Base-by-base conservation (phyloP, 1,284 basidiomycete species). In the Ceratobasidium sp. region DNA sequence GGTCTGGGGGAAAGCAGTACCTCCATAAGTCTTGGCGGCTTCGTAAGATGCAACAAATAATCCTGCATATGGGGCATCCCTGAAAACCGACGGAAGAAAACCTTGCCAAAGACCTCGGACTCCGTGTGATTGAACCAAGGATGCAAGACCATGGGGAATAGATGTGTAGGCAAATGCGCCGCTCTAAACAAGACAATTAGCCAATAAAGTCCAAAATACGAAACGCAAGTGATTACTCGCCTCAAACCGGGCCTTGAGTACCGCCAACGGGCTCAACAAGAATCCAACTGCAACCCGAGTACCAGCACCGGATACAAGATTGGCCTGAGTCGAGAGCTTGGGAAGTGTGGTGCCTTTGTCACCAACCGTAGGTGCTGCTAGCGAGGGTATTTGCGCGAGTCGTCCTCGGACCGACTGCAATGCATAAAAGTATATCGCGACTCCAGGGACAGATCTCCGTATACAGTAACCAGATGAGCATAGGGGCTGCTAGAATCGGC, bases 11-110 rank as follows among this genome's bases (percentile, higher is more conserved):
- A 15, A 38, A 1, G 1, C 81, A 89, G 81, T 83, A 93, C 93
- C 87, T 4, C 90, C 86, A 80, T 94, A 88, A 56, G 88, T 88
- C 83, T 97, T 97, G 80, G 93, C 90, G 61, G 90, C 90, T 84
- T 98, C 97, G 84, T 99, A 99, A 71, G 94, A 91, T 0, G 96
- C 91, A 23, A 99, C 89, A 81, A 98, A 99, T 9, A 99, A 84
- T 0, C 97, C 97, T 0, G 97, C 97, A 82, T 98, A 97, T 0
- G 97, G 98, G 1, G 97, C 97, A 83, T 99, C 97, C 50, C 97
- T 90, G 28, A 97, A 87, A 0, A 96, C 95, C 0, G 96, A 97
- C 0, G 97, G 96, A 44, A 94, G 85, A 82, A 98, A 94, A 0
- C 97, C 97, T 76, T 95, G 92, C 83, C 97, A 92, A 44, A 98